Evolutionary conservation across 345 rosid species (phyloP).

Genomic region (Aquilaria malaccensis): DNA sequence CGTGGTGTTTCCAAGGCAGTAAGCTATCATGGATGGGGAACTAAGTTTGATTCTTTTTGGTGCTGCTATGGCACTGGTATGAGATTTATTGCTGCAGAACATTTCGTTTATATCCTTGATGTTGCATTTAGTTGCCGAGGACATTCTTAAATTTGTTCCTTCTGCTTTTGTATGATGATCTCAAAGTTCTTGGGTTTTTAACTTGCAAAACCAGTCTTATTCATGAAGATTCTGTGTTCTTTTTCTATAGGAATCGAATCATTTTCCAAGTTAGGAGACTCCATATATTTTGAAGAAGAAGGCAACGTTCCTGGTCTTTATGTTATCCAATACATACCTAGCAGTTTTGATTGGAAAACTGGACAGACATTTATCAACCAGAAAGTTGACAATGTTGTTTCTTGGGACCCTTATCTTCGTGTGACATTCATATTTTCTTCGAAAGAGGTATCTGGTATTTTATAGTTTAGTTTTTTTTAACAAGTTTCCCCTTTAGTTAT

Average conservation of each 20-base stretch:
- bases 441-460: slow-evolving; percentile 27
- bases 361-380: slow-evolving; percentile 45
- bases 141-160: not conserved
- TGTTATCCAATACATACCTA: slow-evolving; percentile 73
- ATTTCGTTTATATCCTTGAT: not conserved
- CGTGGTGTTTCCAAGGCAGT: slow-evolving; percentile 72
- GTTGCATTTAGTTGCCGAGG: not conserved
- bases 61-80: slow-evolving; percentile 98
- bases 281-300: slow-evolving; percentile 81
- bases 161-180: not conserved
- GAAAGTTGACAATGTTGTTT: slow-evolving; percentile 57
- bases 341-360: slow-evolving; percentile 63
- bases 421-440: slow-evolving; percentile 44
- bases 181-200: not conserved
- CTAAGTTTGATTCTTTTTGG: slow-evolving; percentile 67
- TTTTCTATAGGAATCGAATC: slow-evolving; percentile 62
- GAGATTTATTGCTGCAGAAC: not conserved
- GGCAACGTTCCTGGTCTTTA: slow-evolving; percentile 60
- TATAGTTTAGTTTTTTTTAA: not conserved
- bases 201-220: no score
- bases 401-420: slow-evolving; percentile 57
- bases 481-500: not conserved
- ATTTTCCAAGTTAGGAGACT: slow-evolving; percentile 91
- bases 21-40: slow-evolving; percentile 86
- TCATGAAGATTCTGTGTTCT: not conserved